Percentiles rank a stretch among this genome's conserved stretches.
Evolutionary conservation across 345 rosid genomes (phyloP).

Genomic region (Brassica cretica): DNA sequence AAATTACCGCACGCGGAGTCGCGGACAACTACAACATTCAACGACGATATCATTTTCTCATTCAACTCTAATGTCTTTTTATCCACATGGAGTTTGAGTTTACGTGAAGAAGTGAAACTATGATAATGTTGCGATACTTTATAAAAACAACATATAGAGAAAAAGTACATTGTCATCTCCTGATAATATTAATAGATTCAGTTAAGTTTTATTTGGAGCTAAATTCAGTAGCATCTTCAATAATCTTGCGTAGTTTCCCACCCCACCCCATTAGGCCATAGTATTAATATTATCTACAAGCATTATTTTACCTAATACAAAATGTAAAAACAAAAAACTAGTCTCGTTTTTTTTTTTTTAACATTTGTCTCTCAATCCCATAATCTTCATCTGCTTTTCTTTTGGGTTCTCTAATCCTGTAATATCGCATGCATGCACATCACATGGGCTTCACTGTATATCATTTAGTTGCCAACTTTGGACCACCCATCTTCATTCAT

Average conservation of each 20-base stretch:
- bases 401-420: neutral
- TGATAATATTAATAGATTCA: neutral
- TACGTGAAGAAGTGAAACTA: neutral
- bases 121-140: neutral
- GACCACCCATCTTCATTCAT: conserved; percentile 26
- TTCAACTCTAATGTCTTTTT: neutral
- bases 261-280: neutral
- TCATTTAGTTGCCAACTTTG: conserved; percentile 28
- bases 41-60: neutral
- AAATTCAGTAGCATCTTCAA: neutral
- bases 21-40: neutral
- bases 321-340: neutral
- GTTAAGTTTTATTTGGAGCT: neutral
- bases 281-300: neutral
- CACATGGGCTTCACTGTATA: conserved; percentile 23
- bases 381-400: conserved; percentile 3
- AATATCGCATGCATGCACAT: conserved; percentile 22
- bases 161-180: neutral
- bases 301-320: neutral
- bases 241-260: neutral
- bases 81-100: neutral
- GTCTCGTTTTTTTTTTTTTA: neutral
- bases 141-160: too few relatives aligned
- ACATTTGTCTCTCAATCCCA: neutral
- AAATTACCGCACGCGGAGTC: neutral